Evolutionary conservation across 2,329 filamentous ascomycete genomes (phyloP), one percentile per base, ranked within the genome.

Genomic region (Coniochaeta hoffmannii): DNA sequence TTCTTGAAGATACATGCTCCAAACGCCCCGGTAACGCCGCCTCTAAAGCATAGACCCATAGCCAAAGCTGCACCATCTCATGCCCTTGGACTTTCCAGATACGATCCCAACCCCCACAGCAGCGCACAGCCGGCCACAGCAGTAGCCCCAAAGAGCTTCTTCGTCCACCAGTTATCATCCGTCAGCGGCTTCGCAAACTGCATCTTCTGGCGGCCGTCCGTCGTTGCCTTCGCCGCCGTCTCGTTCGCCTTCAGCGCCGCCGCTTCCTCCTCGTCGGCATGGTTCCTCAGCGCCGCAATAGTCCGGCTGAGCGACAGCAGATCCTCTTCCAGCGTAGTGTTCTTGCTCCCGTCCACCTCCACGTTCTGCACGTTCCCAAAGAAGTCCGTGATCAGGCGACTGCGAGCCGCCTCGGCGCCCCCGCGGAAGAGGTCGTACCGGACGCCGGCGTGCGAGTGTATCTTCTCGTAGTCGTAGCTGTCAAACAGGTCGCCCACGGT

Each of bases 331-430:
- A 84, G 79, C 35, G 74, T 80, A 54, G 75, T 72, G 57, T 79
- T 81, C 56, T 80, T 77, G 46, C 76, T 75, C 26, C 78, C 79
- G 61, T 94, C 89, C 3, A 97, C 93, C 71, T 97, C 94, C 3
- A 99, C 92, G 63, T 93, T 96, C 69, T 99, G 94, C 14, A 97
- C 91, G 68, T 97, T 99, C 24, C 94, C 94, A 61, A 99, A 97
- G 73, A 99, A 99, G 69, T 99, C 94, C 64, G 96, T 95, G 38
- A 99, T 85, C 30, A 94, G 79, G 41, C 92, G 85, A 62, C 87
- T 83, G 54, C 92, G 81, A 0, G 89, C 93, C 10, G 81, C 86
- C 8, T 85, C 76, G 63, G 91, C 88, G 7, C 90, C 92, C 11
- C 91, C 93, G 0, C 81, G 84, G 71, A 99, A 97, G n/a, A 99